Evolutionary conservation across 768 basidiomycete species (phyloP).

Genomic region (Agrocybe pediades): DNA sequence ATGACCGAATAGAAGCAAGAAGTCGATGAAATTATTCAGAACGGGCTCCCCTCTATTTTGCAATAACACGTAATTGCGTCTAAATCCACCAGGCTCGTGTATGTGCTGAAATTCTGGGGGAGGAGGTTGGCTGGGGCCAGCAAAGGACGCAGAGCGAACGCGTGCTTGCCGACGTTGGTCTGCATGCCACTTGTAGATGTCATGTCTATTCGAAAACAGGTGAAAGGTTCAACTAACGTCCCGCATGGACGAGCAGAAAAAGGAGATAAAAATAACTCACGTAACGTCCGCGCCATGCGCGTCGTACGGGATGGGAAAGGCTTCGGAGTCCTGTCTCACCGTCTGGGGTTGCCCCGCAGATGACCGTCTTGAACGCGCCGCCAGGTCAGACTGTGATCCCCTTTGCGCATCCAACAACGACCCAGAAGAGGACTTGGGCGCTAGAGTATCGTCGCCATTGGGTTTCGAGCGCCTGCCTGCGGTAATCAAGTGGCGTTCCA

Average conservation of each 20-base stretch:
- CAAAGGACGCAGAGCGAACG: conserved; percentile 70
- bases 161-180: conserved; percentile 65
- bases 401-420: conserved; percentile 32
- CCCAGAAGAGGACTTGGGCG: conserved; percentile 24
- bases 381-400: conserved; percentile 19
- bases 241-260: background rate
- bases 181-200: conserved; percentile 94
- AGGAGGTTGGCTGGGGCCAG: conserved; percentile 52
- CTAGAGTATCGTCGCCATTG: conserved; percentile 11
- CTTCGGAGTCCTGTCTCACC: conserved; percentile 56
- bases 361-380: conserved; percentile 22
- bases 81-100: conserved; percentile 93
- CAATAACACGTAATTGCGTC: conserved; percentile 82
- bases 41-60: conserved; percentile 64
- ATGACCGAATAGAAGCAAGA: conserved; percentile 93
- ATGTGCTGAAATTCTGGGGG: conserved; percentile 91
- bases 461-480: conserved; percentile 60
- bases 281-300: conserved; percentile 90
- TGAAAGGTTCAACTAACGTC: background rate
- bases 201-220: conserved; percentile 53
- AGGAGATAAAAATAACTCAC: conserved; percentile 49
- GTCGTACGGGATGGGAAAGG: conserved; percentile 88
- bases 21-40: conserved; percentile 91
- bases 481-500: conserved; percentile 79
- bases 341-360: conserved; percentile 16